Evolutionary conservation across 108 stramenopile genomes (phyloP).

Genomic region (Skeletonema grethae): DNA sequence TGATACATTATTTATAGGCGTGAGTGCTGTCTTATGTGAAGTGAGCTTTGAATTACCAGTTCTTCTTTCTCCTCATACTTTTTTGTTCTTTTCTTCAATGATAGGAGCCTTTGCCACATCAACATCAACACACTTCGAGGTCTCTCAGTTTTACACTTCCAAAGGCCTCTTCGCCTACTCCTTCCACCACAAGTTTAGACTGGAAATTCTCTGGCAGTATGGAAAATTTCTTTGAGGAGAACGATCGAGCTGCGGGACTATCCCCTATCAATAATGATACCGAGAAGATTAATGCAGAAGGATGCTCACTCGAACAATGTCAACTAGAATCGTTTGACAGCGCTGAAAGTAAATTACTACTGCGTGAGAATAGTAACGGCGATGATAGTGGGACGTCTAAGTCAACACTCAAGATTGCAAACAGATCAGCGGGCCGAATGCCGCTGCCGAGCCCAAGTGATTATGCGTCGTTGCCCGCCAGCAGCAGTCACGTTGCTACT

Average conservation of each 20-base stretch:
- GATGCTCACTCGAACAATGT: background rate
- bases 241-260: background rate
- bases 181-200: background rate
- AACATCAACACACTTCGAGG: background rate
- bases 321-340: constrained; percentile 1
- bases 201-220: background rate
- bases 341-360: background rate
- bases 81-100: background rate
- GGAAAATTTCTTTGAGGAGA: constrained; percentile 4
- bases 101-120: background rate
- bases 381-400: background rate
- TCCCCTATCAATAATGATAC: background rate
- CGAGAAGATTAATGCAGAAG: background rate
- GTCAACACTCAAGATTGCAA: background rate
- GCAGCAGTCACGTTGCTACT: background rate
- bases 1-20: background rate
- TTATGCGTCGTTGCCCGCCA: background rate
- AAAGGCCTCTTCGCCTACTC: background rate
- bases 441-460: background rate
- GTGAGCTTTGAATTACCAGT: background rate
- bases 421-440: background rate
- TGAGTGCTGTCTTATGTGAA: background rate
- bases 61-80: background rate
- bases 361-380: background rate
- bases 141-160: constrained; percentile 3